These are phyloP conservation scores for Ustanciosporium gigantosporum DNA, from an alignment of 1,284 basidiomycete genomes.

Conservation along the genomic window DNA sequence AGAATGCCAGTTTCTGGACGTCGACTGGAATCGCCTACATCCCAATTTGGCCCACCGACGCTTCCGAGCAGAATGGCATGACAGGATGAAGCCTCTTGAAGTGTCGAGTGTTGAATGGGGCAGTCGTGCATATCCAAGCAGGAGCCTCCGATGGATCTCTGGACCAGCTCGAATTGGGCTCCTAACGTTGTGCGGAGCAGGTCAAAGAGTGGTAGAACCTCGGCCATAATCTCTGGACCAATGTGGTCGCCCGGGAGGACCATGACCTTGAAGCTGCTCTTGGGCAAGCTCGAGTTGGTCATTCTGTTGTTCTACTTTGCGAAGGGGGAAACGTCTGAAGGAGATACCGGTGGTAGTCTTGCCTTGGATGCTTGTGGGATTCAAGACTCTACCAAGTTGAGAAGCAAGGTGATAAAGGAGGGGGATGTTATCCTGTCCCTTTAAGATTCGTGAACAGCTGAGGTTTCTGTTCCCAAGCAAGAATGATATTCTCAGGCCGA, in stretches of 20 bases:
- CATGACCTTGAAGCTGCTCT: constrained; percentile 70
- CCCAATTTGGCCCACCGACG: constrained; percentile 97
- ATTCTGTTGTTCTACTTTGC: too few relatives aligned
- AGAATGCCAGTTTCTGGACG: constrained; percentile 92
- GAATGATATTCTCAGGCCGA: too few relatives aligned
- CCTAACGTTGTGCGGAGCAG: constrained; percentile 70
- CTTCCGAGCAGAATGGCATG: constrained; percentile 68
- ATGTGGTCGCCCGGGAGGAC: constrained; percentile 94
- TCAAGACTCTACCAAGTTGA: too few relatives aligned
- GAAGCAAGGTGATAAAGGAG: too few relatives aligned
- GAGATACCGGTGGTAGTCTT: too few relatives aligned
- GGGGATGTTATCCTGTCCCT: too few relatives aligned
- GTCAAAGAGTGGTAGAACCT: constrained; percentile 84
- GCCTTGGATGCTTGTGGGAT: too few relatives aligned
- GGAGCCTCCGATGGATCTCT: constrained; percentile 15
- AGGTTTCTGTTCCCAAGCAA: too few relatives aligned
- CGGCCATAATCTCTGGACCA: constrained; percentile 85
- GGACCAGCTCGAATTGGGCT: constrained; percentile 67
- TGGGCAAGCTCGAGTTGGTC: too few relatives aligned
- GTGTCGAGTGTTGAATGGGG: constrained; percentile 67
- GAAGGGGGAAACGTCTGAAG: too few relatives aligned
- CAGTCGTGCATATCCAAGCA: constrained; percentile 32
- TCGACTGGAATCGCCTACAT: constrained; percentile 72
- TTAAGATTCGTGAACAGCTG: too few relatives aligned
- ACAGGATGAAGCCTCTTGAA: constrained; percentile 73